Base-by-base conservation (phyloP, 192 early-diverging fungal species). In the Coemansia sp. region DNA sequence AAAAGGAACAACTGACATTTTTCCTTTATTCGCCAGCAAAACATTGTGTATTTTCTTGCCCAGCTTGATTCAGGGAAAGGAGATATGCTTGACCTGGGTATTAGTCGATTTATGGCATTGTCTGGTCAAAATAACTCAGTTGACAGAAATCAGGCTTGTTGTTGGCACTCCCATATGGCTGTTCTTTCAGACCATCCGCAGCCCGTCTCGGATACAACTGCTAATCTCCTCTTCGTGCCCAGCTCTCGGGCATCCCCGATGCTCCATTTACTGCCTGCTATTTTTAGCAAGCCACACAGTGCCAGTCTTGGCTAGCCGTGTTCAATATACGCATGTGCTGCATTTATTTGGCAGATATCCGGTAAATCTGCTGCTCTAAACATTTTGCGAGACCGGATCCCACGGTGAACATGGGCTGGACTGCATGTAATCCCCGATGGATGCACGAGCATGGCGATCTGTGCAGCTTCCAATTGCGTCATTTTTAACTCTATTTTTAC, bases 111-210 rank as follows among this genome's bases (percentile, higher is more conserved):
- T 6, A 0, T 6, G 5, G 29, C 29, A 29, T 29, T 29, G 29
- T 29, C 29, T 29, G 29, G 29, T 29, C 29, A 29, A 29, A 29
- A 29, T 29, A 29, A 29, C 29, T 29, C 29, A 29, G 29, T 29
- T 29, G 29, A 29, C 29, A 6, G 29, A 29, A 29, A 29, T 6
- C 29, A 29, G 16, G 41, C 41, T 10, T 3, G 9, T n/a, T n/a
- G n/a, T n/a, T n/a, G n/a, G 26, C 55, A 57, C 35, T 57, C 56
- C 56, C 31, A 39, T 58, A 19, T 22, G 26, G 3, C 56, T 19
- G 38, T 58, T 58, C 56, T 41, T 14, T n/a, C n/a, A 35, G 56
- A 58, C 56, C 56, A 22, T 58, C 56, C 56, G 56, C 56, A 58
- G 56, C 56, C 56, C 6, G 29, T 39, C 38, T 22, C 56, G 31